Conservation (phyloP, 2,329 filamentous ascomycete genomes). For the Stagonosporopsis tanaceti region DNA sequence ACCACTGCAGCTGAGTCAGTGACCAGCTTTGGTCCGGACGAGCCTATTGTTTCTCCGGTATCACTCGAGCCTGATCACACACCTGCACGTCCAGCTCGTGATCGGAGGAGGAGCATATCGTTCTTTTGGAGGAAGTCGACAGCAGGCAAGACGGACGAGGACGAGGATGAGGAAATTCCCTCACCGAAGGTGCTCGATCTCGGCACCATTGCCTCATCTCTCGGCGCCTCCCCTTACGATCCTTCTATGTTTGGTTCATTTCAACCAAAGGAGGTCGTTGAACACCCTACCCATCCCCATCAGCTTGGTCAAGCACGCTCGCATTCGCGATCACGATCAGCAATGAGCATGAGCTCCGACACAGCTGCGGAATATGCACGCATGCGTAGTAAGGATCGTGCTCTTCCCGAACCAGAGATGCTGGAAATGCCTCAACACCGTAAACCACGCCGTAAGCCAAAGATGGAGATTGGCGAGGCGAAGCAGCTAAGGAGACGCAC, state of each 20-base stretch:
- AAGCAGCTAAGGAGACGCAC: conserved; percentile 30
- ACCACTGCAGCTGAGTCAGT: conserved; percentile 13
- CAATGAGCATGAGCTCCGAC: conserved; percentile 46
- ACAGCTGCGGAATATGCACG: conserved; percentile 48
- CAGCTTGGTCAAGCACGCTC: conserved; percentile 42
- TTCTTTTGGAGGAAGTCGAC: conserved; percentile 41
- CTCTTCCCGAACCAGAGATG: conserved; percentile 27
- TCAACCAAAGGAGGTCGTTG: conserved; percentile 24
- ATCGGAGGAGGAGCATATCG: conserved; percentile 39
- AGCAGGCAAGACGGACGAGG: conserved; percentile 32
- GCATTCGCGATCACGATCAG: conserved; percentile 39
- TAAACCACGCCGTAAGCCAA: conserved; percentile 40
- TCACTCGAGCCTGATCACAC: conserved; percentile 35
- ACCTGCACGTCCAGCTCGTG: conserved; percentile 32
- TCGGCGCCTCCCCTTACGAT: conserved; percentile 56
- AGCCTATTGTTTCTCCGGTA: conserved; percentile 1
- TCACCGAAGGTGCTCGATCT: conserved; percentile 48
- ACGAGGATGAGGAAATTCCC: conserved; percentile 24
- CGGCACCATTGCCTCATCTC: conserved; percentile 51
- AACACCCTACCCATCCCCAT: conserved; percentile 45
- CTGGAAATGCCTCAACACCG: conserved; percentile 33
- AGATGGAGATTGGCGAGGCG: conserved; percentile 35
- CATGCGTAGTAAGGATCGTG: conserved; percentile 46
- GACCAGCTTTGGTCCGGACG: conserved; percentile 15
- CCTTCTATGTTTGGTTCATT: conserved; percentile 43